Conservation (phyloP, 176 grass and related monocot species). For the Carex myosuroides region DNA sequence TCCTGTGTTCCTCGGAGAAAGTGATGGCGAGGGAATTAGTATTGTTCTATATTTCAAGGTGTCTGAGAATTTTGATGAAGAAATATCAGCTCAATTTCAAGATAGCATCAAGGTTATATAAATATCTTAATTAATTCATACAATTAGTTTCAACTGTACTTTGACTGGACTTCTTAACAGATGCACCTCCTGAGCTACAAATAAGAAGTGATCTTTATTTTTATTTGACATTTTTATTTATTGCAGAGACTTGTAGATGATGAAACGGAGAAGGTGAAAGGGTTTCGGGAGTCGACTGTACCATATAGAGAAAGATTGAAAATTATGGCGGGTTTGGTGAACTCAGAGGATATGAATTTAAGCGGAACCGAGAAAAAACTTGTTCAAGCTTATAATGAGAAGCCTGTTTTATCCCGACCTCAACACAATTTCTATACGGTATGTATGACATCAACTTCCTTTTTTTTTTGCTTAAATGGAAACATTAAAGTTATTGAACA, state of each 20-base stretch:
- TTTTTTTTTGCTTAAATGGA: background rate
- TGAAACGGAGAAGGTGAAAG: conserved; percentile 75
- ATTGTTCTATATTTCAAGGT: conserved; percentile 85
- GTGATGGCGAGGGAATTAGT: conserved; percentile 70
- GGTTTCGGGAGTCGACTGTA: conserved; percentile 54
- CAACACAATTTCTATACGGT: conserved; percentile 93
- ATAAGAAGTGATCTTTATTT: background rate
- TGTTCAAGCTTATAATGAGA: conserved; percentile 79
- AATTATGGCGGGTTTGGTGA: conserved; percentile 71
- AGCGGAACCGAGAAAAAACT: conserved; percentile 68
- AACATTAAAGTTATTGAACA: background rate
- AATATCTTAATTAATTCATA: background rate
- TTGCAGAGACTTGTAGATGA: conserved; percentile 63
- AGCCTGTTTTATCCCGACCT: conserved; percentile 73
- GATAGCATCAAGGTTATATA: conserved; percentile 65
- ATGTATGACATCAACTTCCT: background rate
- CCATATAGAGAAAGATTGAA: conserved; percentile 85
- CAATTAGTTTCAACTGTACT: background rate
- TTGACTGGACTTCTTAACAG: background rate
- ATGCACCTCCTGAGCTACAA: background rate
- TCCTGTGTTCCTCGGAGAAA: conserved; percentile 90
- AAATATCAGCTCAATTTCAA: conserved; percentile 71
- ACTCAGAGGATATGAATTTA: conserved; percentile 78
- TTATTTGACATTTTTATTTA: conserved; percentile 1
- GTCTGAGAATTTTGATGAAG: conserved; percentile 80